Evolutionary conservation across 371 early-diverging fungal species (phyloP), one percentile per base, ranked within the genome.

Genomic region (Smittium mucronatum): DNA sequence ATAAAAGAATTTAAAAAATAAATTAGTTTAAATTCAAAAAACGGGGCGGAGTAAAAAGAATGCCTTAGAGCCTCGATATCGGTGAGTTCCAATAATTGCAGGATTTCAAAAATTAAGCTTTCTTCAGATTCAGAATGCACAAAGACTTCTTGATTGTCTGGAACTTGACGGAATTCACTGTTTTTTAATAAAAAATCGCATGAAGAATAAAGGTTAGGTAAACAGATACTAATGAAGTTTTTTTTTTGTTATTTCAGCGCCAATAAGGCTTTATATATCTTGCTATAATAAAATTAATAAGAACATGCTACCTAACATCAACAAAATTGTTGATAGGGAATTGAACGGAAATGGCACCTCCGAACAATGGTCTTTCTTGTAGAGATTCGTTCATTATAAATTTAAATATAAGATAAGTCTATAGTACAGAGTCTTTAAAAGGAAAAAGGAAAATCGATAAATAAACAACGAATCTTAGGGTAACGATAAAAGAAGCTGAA

Each of bases 111-210:
- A 70, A 92, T 90, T 47, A 93, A 75, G 74, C 89, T 89, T 71
- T 88, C 86, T 63, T 92, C 89, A 21, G 87, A 86, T 0, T 77
- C 73, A 59, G 76, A 77, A 72, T 89, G 87, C 15, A 86, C 86
- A 81, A 87, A 93, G 2, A 91, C 93, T 75, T 92, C 92, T 80
- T 93, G 93, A 74, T 92, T 89, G 74, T 89, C 89, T 0, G 93
- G 93, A 0, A 93, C 83, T 69, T 91, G 84, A 57, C 93, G 87
- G 47, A 93, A 70, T 64, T 81, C 71, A 72, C 90, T 91, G 32
- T 2, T 16, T 26, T 26, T 29, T 63, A 63, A 11, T 63, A 63
- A 63, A 26, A n/a, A n/a, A n/a, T n/a, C n/a, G n/a, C n/a, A n/a
- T 57, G 85, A 47, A 47, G 47, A 25, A 47, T 47, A 25, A 47